Conservation (phyloP, 2,329 filamentous ascomycete genomes). For the Ilyonectria destructans region DNA sequence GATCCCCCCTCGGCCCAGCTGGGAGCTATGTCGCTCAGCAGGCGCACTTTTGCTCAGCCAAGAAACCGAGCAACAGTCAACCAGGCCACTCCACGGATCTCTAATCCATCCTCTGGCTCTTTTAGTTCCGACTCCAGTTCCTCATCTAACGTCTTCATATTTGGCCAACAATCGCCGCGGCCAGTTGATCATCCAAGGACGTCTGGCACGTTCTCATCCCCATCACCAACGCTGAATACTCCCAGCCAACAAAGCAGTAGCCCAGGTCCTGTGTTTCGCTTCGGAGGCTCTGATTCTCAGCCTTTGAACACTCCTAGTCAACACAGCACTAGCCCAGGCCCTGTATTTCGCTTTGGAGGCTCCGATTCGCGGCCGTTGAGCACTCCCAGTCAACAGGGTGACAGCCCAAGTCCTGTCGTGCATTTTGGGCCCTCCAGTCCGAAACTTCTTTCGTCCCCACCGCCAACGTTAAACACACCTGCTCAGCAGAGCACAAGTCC, state of each 20-base stretch:
- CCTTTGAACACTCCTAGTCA: background rate
- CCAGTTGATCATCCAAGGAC: background rate
- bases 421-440: too few species aligned
- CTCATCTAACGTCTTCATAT: conserved; percentile 12
- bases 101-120: conserved; percentile 6
- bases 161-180: conserved; percentile 9
- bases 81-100: background rate
- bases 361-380: background rate
- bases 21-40: conserved; percentile 17
- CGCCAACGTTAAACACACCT: too few species aligned
- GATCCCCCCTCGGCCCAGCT: conserved; percentile 4
- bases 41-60: background rate
- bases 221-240: background rate
- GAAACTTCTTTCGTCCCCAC: too few species aligned
- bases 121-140: background rate
- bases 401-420: too few species aligned
- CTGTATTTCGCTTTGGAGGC: conserved; percentile 2
- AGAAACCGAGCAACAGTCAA: background rate
- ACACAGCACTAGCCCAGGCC: background rate
- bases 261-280: conserved; percentile 3
- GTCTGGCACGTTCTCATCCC: background rate
- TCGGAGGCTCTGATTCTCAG: background rate
- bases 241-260: background rate
- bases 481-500: too few species aligned
- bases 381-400: background rate